A percentile compares a stretch with the other conserved stretches of the same genome.
Evolutionary conservation across 306 rosid genomes (phyloP).

Genomic region (Neltuma alba): DNA sequence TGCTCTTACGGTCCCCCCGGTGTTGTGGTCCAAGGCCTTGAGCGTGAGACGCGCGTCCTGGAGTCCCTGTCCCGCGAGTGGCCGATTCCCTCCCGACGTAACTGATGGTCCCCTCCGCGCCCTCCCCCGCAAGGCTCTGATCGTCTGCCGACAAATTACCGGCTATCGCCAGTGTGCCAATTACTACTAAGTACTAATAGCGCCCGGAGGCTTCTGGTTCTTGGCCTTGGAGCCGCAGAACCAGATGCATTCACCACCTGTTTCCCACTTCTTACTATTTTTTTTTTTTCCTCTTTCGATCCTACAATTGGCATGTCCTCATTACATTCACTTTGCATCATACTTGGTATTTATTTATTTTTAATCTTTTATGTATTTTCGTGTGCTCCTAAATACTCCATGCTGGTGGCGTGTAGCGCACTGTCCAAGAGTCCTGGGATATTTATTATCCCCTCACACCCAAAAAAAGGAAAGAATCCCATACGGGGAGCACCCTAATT

Average conservation of each 20-base stretch:
- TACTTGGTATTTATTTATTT: no score
- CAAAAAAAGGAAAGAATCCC: no score
- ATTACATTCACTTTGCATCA: not conserved
- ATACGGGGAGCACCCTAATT: no score
- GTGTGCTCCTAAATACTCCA: not conserved
- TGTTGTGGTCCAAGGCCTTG: conserved; percentile 53
- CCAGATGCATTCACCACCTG: not conserved
- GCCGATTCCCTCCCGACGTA: conserved; percentile 49
- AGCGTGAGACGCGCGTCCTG: conserved; percentile 46
- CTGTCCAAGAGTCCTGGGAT: conserved; percentile 52
- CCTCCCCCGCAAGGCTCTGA: no score
- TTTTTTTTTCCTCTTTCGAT: no score
- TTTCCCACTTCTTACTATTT: not conserved
- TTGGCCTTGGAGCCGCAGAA: not conserved
- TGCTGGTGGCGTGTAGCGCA: conserved; percentile 46
- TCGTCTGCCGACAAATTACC: not conserved
- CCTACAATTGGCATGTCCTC: not conserved
- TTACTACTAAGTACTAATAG: no score
- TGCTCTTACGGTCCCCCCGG: conserved; percentile 43
- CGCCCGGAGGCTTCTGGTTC: not conserved
- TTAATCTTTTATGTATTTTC: no score
- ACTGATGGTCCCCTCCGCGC: conserved; percentile 54
- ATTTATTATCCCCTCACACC: not conserved
- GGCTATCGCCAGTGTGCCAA: no score
- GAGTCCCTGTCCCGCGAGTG: conserved; percentile 51